phyloP scores from a whole-genome alignment of 2,329 filamentous ascomycete species.

The Fusarium zealandicum region DNA sequence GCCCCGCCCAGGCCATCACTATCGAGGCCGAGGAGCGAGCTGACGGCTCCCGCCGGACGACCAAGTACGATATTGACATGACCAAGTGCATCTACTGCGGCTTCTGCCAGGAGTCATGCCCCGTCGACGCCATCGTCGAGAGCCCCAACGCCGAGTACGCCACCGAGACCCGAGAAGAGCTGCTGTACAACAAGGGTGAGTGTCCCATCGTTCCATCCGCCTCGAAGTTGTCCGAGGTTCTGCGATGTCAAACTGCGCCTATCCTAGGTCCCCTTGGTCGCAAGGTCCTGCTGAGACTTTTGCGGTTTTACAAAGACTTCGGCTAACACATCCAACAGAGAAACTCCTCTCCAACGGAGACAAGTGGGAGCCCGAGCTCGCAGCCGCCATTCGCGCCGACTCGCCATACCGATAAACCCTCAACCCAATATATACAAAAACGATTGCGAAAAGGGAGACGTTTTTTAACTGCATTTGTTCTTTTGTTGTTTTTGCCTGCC shows the following conservation, averaged over 20 bases:
- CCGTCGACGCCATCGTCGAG: constrained; percentile 87
- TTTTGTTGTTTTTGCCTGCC: constrained; percentile 16
- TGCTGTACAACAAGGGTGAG: constrained; percentile 90
- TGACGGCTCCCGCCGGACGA: constrained; percentile 93
- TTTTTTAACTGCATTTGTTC: constrained; percentile 19
- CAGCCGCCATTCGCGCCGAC: constrained; percentile 90
- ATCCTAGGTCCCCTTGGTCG: no score
- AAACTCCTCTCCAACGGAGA: constrained; percentile 89
- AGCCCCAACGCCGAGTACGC: constrained; percentile 69
- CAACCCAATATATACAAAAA: constrained; percentile 4
- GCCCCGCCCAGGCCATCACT: constrained; percentile 97
- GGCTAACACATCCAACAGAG: constrained; percentile 56
- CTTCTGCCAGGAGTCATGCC: constrained; percentile 98
- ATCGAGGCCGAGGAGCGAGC: constrained; percentile 98
- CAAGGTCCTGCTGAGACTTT: no score
- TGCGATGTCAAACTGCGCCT: background rate
- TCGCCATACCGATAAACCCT: constrained; percentile 79
- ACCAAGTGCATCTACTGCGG: constrained; percentile 99
- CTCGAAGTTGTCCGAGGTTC: constrained; percentile 1
- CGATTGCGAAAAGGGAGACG: constrained; percentile 23
- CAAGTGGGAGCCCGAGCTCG: constrained; percentile 98
- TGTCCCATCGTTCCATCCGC: background rate
- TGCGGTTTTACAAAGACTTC: constrained; percentile 9
- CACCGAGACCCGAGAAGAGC: constrained; percentile 81
- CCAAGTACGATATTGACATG: constrained; percentile 99